phyloP scores from a whole-genome alignment of 768 basidiomycete species.

The Paxillus ammoniavirescens region DNA sequence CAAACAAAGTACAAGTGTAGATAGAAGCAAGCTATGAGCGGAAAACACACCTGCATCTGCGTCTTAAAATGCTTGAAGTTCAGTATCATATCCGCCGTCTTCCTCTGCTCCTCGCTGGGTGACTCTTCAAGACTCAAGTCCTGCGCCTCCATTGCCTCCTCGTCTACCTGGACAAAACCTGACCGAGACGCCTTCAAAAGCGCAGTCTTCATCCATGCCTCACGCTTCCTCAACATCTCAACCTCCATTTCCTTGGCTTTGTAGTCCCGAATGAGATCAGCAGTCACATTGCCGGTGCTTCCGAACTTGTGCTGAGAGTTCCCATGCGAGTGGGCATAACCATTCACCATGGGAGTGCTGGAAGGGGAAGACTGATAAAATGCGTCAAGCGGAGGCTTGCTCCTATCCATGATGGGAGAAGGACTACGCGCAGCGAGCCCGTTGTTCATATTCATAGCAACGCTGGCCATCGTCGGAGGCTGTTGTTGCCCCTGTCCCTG shows the following conservation, averaged over 20 bases:
- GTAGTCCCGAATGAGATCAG: slow-evolving; percentile 76
- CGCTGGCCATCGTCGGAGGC: slow-evolving; percentile 50
- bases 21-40: not conserved
- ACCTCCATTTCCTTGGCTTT: slow-evolving; percentile 82
- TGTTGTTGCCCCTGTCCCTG: slow-evolving; percentile 19
- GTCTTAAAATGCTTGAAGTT: slow-evolving; percentile 88
- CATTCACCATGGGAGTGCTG: slow-evolving; percentile 48
- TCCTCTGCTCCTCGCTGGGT: slow-evolving; percentile 42
- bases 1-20: not conserved
- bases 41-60: slow-evolving; percentile 69
- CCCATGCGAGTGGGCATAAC: slow-evolving; percentile 43
- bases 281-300: slow-evolving; percentile 67
- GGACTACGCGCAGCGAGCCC: slow-evolving; percentile 48
- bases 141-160: slow-evolving; percentile 42
- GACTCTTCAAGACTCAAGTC: slow-evolving; percentile 35
- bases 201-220: slow-evolving; percentile 84
- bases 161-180: slow-evolving; percentile 71
- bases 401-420: slow-evolving; percentile 56
- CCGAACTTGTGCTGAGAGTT: slow-evolving; percentile 35
- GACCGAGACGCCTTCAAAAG: slow-evolving; percentile 70
- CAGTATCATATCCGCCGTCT: slow-evolving; percentile 68
- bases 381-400: slow-evolving; percentile 57
- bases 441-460: slow-evolving; percentile 54
- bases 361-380: slow-evolving; percentile 47
- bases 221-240: slow-evolving; percentile 70